Base-by-base conservation (phyloP, 2,329 filamentous ascomycete genomes). In the Colletotrichum euphorbiae region DNA sequence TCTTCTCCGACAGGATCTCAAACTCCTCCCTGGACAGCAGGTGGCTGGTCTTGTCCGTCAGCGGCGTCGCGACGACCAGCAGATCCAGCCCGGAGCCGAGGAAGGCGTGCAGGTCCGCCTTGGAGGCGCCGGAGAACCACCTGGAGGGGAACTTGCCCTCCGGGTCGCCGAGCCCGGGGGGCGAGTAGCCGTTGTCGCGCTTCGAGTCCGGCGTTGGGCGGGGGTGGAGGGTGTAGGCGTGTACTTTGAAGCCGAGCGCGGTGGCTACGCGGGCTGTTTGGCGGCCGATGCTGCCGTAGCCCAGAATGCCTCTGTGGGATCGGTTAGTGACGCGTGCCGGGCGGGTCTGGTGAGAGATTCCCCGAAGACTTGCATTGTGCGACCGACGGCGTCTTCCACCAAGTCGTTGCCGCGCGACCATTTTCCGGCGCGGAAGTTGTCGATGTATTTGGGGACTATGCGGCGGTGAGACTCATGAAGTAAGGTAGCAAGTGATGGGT, bases 191-290 rank as follows among this genome's bases (percentile, higher is more conserved):
- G 13, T 79, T 75, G 77, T 95, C 91, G 31, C 78, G 81, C 50
- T 85, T 86, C 1, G 89, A 90, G 62, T 89, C 89, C 0, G 89
- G 85, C 0, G 91, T 93, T 8, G 81, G 76, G n/a, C 90, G 89
- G 1, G 90, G 86, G 28, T 87, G 87, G 0, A 91, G 89, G 0
- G 92, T 95, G 80, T 91, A 94, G 1, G 92, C 92, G 74, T 93
- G 83, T 0, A 95, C 87, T 31, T 88, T 83, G 85, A 93, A 90
- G 17, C 92, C 92, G 73, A 93, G 77, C 2, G 90, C 89, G 13
- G 82, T 83, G 11, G 86, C 86, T 3, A 93, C 83, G 8, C 84
- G 82, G 3, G 85, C 86, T 4, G 80, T 80, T 66, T 88, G 85
- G 0, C 85, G 80, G 8, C 85, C 85, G 60, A 88, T 87, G 60